Evolutionary conservation across 2,329 filamentous ascomycete genomes (phyloP).

Genomic region (Venturia pyrina): DNA sequence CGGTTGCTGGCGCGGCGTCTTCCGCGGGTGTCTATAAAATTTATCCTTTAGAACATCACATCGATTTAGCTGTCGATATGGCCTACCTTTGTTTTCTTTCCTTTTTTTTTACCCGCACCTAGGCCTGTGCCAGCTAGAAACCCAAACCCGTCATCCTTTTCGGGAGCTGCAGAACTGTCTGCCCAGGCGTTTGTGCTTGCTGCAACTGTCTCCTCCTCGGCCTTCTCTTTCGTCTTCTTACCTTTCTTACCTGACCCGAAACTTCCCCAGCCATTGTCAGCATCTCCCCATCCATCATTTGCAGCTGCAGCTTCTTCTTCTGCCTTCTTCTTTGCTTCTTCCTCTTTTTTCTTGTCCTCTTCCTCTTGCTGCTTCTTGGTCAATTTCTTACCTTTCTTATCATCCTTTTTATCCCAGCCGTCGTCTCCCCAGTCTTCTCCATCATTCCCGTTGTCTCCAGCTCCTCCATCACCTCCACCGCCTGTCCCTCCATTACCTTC

Average conservation of each 20-base stretch:
- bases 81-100: slow-evolving; percentile 39
- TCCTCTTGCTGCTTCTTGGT: slow-evolving; percentile 22
- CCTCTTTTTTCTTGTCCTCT: slow-evolving; percentile 29
- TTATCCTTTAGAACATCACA: neutral
- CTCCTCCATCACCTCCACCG: slow-evolving; percentile 23
- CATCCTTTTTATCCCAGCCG: slow-evolving; percentile 21
- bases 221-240: slow-evolving; percentile 32
- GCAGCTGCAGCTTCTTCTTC: slow-evolving; percentile 15
- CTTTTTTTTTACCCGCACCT: slow-evolving; percentile 45
- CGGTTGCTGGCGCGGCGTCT: slow-evolving; percentile 22
- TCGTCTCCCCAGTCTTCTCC: slow-evolving; percentile 23
- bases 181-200: slow-evolving; percentile 15
- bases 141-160: slow-evolving; percentile 35
- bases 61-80: slow-evolving; percentile 14
- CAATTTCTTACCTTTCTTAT: slow-evolving; percentile 20
- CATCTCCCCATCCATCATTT: neutral
- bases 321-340: slow-evolving; percentile 23
- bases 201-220: slow-evolving; percentile 41
- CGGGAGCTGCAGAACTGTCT: slow-evolving; percentile 12
- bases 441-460: slow-evolving; percentile 26
- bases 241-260: slow-evolving; percentile 31
- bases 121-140: slow-evolving; percentile 27
- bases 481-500: slow-evolving; percentile 31
- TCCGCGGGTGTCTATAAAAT: slow-evolving; percentile 13
- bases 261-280: neutral